Percentiles rank a stretch among this genome's conserved stretches.
These are phyloP conservation scores for Epichloe gansuensis DNA, from an alignment of 2,329 filamentous ascomycete species.

Conservation along the genomic window DNA sequence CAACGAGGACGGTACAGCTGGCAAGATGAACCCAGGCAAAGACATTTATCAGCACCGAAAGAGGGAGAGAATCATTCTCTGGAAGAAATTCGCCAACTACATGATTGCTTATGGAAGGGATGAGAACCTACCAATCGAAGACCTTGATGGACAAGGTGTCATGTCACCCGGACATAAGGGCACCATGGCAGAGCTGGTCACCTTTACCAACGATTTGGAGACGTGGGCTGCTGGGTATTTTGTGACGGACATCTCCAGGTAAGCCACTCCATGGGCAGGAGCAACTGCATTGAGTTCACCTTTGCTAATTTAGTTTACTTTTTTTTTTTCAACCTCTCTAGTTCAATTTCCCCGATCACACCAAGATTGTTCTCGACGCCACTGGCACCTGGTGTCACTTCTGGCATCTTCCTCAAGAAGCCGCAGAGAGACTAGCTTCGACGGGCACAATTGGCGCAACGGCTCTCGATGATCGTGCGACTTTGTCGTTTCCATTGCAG, in stretches of 20 bases:
- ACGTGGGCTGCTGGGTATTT: constrained; percentile 73
- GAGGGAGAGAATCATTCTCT: constrained; percentile 52
- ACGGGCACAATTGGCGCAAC: constrained; percentile 57
- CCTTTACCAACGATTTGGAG: constrained; percentile 70
- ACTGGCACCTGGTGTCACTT: constrained; percentile 68
- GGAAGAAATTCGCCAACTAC: constrained; percentile 65
- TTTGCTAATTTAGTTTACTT: background rate
- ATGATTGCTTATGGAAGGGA: constrained; percentile 65
- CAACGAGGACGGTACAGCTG: constrained; percentile 45
- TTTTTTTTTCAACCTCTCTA: constrained; percentile 18
- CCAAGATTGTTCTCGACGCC: constrained; percentile 67
- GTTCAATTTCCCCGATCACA: constrained; percentile 84
- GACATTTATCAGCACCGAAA: constrained; percentile 55
- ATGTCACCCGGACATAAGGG: constrained; percentile 25
- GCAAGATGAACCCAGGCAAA: constrained; percentile 49
- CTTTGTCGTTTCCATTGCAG: constrained; percentile 60
- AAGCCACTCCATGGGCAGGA: constrained; percentile 11
- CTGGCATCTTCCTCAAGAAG: constrained; percentile 62
- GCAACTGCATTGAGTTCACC: background rate
- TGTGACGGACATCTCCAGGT: constrained; percentile 68
- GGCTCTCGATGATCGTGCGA: constrained; percentile 58
- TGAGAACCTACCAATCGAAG: constrained; percentile 42
- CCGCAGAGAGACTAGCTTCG: constrained; percentile 50
- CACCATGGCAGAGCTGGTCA: constrained; percentile 47
- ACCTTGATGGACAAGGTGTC: constrained; percentile 28